Evolutionary conservation across 208 protist genomes (phyloP).

Genomic region (Acanthamoeba comandoni): DNA sequence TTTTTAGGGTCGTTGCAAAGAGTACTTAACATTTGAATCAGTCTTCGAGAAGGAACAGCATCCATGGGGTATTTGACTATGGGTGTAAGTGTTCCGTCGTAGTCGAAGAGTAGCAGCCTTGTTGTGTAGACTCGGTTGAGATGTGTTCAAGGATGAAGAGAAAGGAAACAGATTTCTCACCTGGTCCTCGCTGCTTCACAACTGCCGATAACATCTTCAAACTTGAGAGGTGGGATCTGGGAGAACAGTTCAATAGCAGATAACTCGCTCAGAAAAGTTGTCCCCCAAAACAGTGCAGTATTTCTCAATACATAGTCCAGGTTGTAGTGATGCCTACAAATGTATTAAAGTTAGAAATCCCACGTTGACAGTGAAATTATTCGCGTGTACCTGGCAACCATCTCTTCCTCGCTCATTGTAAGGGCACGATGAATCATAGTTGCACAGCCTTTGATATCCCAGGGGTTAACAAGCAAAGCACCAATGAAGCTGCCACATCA

Average conservation of each 20-base stretch:
- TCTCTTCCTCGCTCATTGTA: slow-evolving; percentile 68
- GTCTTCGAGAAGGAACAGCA: slow-evolving; percentile 22
- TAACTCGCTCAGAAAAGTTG: slow-evolving; percentile 64
- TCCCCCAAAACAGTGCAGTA: slow-evolving; percentile 60
- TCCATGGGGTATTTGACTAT: slow-evolving; percentile 74
- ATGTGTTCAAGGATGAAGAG: neutral
- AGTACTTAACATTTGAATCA: slow-evolving; percentile 73
- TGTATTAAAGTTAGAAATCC: too few relatives aligned
- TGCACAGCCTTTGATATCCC: slow-evolving; percentile 79
- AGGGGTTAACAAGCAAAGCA: slow-evolving; percentile 81
- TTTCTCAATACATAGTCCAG: slow-evolving; percentile 52
- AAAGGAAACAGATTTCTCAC: neutral
- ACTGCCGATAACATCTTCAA: neutral
- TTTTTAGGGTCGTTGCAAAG: slow-evolving; percentile 76
- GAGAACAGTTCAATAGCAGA: slow-evolving; percentile 52
- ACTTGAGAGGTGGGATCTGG: slow-evolving; percentile 44
- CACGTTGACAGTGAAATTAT: too few relatives aligned
- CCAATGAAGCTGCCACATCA: slow-evolving; percentile 69
- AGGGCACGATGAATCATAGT: slow-evolving; percentile 74
- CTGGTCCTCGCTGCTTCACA: slow-evolving; percentile 31
- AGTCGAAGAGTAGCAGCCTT: slow-evolving; percentile 81
- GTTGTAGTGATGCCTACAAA: slow-evolving; percentile 74
- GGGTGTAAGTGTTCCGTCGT: slow-evolving; percentile 83
- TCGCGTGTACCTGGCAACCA: too few relatives aligned
- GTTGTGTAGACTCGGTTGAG: neutral